Evolutionary conservation across 2,329 filamentous ascomycete species (phyloP).

Genomic region (Aspergillus sp.): DNA sequence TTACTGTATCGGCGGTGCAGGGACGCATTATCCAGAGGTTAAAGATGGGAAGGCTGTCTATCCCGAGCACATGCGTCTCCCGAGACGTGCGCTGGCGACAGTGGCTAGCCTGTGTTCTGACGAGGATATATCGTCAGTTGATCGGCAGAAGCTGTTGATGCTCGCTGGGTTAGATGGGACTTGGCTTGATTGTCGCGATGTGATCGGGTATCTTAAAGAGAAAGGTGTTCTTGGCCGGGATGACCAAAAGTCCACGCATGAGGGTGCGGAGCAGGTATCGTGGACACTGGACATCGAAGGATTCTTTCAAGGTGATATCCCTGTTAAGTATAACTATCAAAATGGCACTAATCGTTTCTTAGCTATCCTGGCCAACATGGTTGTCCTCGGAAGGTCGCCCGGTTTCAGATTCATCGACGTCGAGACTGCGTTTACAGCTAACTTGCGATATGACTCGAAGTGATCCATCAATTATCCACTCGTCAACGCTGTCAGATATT

Average conservation of each 20-base stretch:
- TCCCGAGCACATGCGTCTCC: slow-evolving; percentile 27
- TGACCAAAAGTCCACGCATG: neutral
- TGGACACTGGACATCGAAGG: slow-evolving; percentile 4
- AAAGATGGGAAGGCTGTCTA: slow-evolving; percentile 35
- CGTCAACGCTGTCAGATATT: no score
- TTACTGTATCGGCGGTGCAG: slow-evolving; percentile 65
- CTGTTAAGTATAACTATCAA: neutral
- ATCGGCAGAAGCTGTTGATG: slow-evolving; percentile 8
- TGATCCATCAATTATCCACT: neutral
- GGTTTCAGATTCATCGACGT: slow-evolving; percentile 15
- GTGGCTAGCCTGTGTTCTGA: neutral
- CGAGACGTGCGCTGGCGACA: slow-evolving; percentile 16
- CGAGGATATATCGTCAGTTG: neutral
- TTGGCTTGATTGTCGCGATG: slow-evolving; percentile 25
- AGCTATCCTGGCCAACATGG: slow-evolving; percentile 14
- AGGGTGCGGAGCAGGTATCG: neutral
- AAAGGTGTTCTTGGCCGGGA: slow-evolving; percentile 3
- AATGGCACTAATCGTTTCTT: neutral
- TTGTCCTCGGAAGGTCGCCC: slow-evolving; percentile 15
- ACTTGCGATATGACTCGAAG: neutral
- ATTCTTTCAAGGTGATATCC: slow-evolving; percentile 10
- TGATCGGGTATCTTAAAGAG: slow-evolving; percentile 20
- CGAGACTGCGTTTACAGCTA: slow-evolving; percentile 2
- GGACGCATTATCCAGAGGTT: slow-evolving; percentile 60
- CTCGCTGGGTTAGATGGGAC: slow-evolving; percentile 18